phyloP scores from a whole-genome alignment of 129 eudicot species.

The Pulicaria dysenterica region DNA sequence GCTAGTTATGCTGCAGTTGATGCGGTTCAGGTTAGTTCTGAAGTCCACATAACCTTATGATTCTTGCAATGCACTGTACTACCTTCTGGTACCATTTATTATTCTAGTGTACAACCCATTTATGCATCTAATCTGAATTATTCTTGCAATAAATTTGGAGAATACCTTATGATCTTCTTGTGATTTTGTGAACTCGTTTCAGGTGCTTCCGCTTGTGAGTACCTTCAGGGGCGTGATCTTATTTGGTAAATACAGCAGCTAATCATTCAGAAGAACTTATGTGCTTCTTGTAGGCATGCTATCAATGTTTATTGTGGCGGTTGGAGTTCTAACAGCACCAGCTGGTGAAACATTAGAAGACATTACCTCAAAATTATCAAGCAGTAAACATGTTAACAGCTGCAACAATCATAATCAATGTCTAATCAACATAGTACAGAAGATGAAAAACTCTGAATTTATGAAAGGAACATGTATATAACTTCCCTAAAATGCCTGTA shows the following conservation, averaged over 20 bases:
- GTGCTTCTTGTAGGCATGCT: slow-evolving; percentile 62
- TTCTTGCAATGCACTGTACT: not conserved
- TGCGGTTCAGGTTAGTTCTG: slow-evolving; percentile 68
- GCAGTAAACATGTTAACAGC: not conserved
- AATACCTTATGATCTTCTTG: slow-evolving; percentile 10
- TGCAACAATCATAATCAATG: slow-evolving; percentile 12
- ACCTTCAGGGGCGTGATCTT: slow-evolving; percentile 88
- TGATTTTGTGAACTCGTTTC: slow-evolving; percentile 23
- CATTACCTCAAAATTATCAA: not conserved
- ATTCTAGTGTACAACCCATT: not conserved
- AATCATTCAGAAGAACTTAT: slow-evolving; percentile 76
- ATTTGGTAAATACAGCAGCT: slow-evolving; percentile 83
- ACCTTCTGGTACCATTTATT: not conserved
- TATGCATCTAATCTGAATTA: not conserved
- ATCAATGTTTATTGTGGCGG: slow-evolving; percentile 74
- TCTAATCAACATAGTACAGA: slow-evolving; percentile 17
- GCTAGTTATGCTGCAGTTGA: slow-evolving; percentile 99
- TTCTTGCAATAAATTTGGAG: not conserved
- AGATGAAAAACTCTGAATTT: not conserved
- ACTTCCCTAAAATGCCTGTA: not conserved
- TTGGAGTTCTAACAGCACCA: slow-evolving; percentile 80
- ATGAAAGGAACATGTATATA: not conserved
- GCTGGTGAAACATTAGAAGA: slow-evolving; percentile 51
- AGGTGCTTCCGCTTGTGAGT: slow-evolving; percentile 91
- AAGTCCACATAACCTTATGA: not conserved